Base-by-base conservation (phyloP, 2,329 filamentous ascomycete species). In the Paracorniculantispora psalliotae region DNA sequence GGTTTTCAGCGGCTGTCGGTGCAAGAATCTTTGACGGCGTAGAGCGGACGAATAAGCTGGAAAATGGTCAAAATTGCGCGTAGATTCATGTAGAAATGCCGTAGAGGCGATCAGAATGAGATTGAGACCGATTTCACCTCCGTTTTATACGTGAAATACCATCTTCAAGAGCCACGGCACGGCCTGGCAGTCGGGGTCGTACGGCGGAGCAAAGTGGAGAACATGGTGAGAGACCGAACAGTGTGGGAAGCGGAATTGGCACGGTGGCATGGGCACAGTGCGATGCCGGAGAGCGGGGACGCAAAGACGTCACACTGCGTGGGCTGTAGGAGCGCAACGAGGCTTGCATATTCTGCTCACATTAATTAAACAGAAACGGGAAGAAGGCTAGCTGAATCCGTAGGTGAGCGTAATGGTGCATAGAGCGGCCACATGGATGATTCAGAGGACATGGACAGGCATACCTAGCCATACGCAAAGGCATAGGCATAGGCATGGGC, bases 61-160 rank as follows among this genome's bases (percentile, higher is more conserved):
- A 57, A 57, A 51, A 57, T 21, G 50, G n/a, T 33, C 30, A 9
- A 43, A 59, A 54, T 43, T 43, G 50, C 50, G 57, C 49, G 49
- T 41, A 52, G 49, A 48, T 48, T 47, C 30, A 54, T 59, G 49
- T 59, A 59, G 57, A 59, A 49, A 59, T 37, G 57, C 25, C 43
- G 50, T 28, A 49, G 35, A 48, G 50, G 33, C 41, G 30, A 53
- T 47, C 17, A 2, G 26, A 54, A 41, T 48, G 30, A 30, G 47
- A 59, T 23, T 59, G 23, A 19, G 51, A 56, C 37, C 26, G 13
- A 35, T 13, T 26, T 21, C n/a, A 6, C 8, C 7, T 13, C 19
- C 37, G 58, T 59, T 59, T 59, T 59, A 50, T 44, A 35, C 35
- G 23, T 41, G 19, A 44, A 56, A 21, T 44, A 50, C 6, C 6